Conservation (phyloP, 2,329 filamentous ascomycete genomes). For the Sclerotinia minor region DNA sequence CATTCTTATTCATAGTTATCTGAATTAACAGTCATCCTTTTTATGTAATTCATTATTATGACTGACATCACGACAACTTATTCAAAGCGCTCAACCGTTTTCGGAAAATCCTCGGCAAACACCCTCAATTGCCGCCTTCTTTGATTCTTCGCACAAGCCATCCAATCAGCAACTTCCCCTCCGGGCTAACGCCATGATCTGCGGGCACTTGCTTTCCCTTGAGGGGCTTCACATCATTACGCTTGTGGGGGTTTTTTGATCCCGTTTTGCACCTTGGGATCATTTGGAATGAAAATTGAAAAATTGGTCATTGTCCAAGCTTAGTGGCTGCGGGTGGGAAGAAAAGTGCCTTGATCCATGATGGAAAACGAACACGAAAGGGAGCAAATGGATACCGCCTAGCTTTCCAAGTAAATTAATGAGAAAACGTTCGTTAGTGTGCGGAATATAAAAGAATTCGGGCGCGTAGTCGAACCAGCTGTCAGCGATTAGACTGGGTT, state of each 20-base stretch:
- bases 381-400: not conserved
- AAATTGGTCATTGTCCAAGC: slow-evolving; percentile 13
- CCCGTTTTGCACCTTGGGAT: slow-evolving; percentile 13
- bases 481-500: slow-evolving; percentile 5
- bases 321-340: slow-evolving; percentile 6
- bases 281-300: slow-evolving; percentile 13
- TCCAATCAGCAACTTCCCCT: slow-evolving; percentile 6
- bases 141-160: not conserved
- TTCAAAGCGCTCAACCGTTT: slow-evolving; percentile 2
- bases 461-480: slow-evolving; percentile 7
- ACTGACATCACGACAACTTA: not conserved
- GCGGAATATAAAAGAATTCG: not conserved
- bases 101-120: slow-evolving; percentile 9
- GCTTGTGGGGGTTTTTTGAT: slow-evolving; percentile 11
- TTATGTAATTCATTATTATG: not conserved
- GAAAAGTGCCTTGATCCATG: slow-evolving; percentile 15
- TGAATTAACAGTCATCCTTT: not conserved
- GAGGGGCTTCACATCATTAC: not conserved
- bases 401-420: not conserved
- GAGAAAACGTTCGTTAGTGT: slow-evolving; percentile 14
- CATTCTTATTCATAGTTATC: not conserved
- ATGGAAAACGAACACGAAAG: not conserved
- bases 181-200: slow-evolving; percentile 17
- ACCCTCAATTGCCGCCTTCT: slow-evolving; percentile 11
- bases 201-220: slow-evolving; percentile 21